phyloP scores from a whole-genome alignment of 2,329 filamentous ascomycete genomes.

The Pseudogymnoascus sp. region DNA sequence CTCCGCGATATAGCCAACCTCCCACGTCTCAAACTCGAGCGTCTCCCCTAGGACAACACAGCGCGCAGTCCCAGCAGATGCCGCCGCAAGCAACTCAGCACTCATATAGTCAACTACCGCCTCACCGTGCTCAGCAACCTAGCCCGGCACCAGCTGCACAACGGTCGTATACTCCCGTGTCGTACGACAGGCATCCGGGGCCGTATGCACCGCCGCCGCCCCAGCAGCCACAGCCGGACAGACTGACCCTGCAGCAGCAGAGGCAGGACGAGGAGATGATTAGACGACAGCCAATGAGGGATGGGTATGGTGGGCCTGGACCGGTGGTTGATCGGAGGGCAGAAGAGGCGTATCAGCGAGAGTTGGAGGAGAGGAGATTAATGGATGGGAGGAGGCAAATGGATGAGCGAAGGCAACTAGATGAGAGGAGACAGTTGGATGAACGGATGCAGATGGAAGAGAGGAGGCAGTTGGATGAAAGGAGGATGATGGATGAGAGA shows the following conservation, averaged over 20 bases:
- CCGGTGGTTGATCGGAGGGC: background rate
- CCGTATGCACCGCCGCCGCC: background rate
- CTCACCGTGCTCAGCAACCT: background rate
- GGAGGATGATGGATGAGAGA: background rate
- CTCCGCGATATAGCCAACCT: background rate
- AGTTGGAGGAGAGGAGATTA: background rate
- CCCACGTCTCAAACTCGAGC: background rate
- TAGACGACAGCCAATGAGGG: background rate
- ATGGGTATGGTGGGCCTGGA: background rate
- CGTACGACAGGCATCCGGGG: background rate
- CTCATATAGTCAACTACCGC: background rate
- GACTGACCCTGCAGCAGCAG: background rate
- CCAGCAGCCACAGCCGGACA: background rate
- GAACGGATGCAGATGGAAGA: background rate
- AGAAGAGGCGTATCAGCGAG: background rate
- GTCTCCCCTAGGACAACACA: background rate
- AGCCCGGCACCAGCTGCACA: conserved; percentile 1
- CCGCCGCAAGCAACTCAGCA: background rate
- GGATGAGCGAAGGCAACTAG: background rate
- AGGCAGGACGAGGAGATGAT: background rate
- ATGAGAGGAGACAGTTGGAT: background rate
- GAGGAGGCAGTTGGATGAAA: background rate
- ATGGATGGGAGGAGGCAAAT: background rate
- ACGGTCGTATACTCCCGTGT: background rate
- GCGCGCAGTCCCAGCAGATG: background rate